Percentiles rank a stretch among this genome's conserved stretches.
phyloP scores from a whole-genome alignment of 768 basidiomycete genomes.

The Mrakia blollopis region DNA sequence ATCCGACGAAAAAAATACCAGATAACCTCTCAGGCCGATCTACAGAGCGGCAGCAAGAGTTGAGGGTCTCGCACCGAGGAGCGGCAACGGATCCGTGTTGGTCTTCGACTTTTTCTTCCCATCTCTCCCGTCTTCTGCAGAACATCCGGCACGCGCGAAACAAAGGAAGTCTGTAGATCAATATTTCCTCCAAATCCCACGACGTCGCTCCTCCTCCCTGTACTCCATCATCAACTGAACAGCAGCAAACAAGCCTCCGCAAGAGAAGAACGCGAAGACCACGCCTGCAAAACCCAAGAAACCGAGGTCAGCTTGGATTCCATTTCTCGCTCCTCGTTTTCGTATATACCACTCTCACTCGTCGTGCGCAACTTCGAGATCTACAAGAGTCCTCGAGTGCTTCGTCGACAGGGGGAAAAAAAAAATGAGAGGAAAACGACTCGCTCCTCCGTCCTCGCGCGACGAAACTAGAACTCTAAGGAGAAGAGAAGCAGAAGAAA shows the following conservation, averaged over 20 bases:
- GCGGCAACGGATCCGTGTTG: too few species aligned
- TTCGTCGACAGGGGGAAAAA: too few species aligned
- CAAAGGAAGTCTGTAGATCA: constrained; percentile 26
- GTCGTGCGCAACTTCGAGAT: neutral
- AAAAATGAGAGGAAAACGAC: too few species aligned
- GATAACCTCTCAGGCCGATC: too few species aligned
- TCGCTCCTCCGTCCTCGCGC: neutral
- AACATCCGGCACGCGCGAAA: neutral
- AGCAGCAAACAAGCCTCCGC: constrained; percentile 59
- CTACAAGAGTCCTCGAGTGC: too few species aligned
- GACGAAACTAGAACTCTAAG: neutral
- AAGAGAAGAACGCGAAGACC: neutral
- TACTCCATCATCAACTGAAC: constrained; percentile 96
- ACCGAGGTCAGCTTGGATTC: constrained; percentile 40
- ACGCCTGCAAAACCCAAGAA: constrained; percentile 52
- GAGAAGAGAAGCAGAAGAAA: too few species aligned
- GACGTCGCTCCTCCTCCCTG: constrained; percentile 68
- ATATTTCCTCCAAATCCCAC: constrained; percentile 53
- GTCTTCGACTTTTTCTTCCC: neutral
- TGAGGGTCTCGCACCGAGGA: too few species aligned
- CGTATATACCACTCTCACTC: too few species aligned
- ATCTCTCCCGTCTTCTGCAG: neutral
- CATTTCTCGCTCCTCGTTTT: too few species aligned
- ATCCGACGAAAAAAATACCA: too few species aligned
- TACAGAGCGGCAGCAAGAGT: too few species aligned